These are phyloP conservation scores for Dendrobium huoshanense DNA, from an alignment of 106 monocot genomes.

Conservation along the genomic window DNA sequence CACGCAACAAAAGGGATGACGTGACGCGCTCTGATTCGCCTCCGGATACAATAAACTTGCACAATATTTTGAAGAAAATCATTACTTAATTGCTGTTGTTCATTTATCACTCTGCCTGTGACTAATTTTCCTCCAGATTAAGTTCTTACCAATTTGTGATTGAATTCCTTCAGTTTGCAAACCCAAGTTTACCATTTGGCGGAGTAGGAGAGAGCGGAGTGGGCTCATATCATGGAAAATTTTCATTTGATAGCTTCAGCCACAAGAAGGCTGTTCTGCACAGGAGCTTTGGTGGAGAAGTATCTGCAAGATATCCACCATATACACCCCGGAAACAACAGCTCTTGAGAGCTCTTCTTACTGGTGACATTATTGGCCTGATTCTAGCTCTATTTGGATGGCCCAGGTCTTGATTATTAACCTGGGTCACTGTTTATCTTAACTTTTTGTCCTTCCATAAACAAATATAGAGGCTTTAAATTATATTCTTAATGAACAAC, in stretches of 20 bases:
- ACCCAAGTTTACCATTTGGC: slow-evolving; percentile 47
- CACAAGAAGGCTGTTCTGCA: slow-evolving; percentile 77
- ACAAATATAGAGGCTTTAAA: neutral
- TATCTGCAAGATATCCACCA: slow-evolving; percentile 65
- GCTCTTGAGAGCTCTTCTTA: slow-evolving; percentile 52
- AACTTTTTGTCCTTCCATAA: neutral
- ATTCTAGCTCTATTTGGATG: slow-evolving; percentile 49
- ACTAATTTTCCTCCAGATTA: neutral
- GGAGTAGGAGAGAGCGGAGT: slow-evolving; percentile 60
- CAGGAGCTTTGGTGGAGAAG: slow-evolving; percentile 63
- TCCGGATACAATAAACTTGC: no score
- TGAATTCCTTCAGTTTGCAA: slow-evolving; percentile 33
- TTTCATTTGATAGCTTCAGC: slow-evolving; percentile 72
- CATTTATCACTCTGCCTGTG: neutral
- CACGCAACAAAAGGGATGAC: no score
- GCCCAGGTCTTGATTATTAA: slow-evolving; percentile 13
- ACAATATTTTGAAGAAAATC: no score
- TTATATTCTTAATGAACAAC: neutral
- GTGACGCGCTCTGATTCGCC: no score
- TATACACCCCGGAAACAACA: slow-evolving; percentile 57
- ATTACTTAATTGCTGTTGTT: no score
- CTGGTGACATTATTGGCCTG: slow-evolving; percentile 43
- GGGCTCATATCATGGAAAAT: slow-evolving; percentile 55
- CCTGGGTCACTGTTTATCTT: neutral
- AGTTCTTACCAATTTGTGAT: neutral